These are phyloP conservation scores for Martiniozyma asiatica DNA, from an alignment of 1,139 yeast genomes.

Conservation along the genomic window DNA sequence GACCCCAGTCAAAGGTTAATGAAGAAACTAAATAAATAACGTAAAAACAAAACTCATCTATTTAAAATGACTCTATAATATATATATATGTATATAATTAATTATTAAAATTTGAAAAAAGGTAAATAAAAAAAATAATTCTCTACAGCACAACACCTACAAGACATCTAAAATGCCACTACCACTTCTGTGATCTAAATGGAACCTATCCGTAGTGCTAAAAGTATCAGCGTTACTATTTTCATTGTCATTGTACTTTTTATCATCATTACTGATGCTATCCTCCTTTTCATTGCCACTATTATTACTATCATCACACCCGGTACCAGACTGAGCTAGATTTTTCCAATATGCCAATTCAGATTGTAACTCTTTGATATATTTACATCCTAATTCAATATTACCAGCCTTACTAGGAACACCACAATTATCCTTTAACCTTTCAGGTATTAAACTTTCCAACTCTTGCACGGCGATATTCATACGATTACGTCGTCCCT, in stretches of 20 bases:
- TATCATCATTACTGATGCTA: no score
- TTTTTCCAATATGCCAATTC: conserved; percentile 22
- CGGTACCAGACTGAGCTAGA: no score
- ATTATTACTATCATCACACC: no score
- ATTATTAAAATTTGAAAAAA: background rate
- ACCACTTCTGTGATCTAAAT: conserved; percentile 3
- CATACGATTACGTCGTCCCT: conserved; percentile 88
- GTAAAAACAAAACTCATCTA: no score
- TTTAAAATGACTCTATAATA: conserved; percentile 1
- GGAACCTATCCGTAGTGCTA: no score
- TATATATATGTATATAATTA: background rate
- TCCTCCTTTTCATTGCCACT: no score
- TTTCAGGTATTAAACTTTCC: conserved; percentile 54
- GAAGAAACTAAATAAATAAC: conserved; percentile 3
- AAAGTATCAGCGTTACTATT: no score
- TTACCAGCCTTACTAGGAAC: conserved; percentile 88
- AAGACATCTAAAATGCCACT: background rate
- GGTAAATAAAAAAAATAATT: background rate
- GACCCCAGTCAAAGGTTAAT: no score
- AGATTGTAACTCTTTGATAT: conserved; percentile 41
- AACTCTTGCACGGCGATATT: conserved; percentile 74
- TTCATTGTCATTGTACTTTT: no score
- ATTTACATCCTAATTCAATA: conserved; percentile 74
- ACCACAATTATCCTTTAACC: conserved; percentile 42
- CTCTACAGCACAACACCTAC: background rate